Conservation (phyloP, 169 alveolate genomes). For the Plasmodium cynomolgi region DNA sequence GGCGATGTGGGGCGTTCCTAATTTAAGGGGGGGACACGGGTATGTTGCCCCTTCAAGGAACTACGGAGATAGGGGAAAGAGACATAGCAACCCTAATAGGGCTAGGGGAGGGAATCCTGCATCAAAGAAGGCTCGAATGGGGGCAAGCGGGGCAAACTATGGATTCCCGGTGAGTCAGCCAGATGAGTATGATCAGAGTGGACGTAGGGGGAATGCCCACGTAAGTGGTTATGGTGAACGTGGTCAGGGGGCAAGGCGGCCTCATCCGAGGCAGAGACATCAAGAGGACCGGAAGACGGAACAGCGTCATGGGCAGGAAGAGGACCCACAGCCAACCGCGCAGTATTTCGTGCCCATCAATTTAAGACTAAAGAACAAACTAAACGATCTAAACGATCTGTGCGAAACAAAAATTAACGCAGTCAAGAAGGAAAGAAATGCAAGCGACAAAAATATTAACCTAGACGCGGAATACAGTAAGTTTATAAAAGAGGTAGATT, state of each 20-base stretch:
- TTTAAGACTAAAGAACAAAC: conserved; percentile 63
- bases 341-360: conserved; percentile 71
- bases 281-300: background rate
- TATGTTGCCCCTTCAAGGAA: conserved; percentile 1
- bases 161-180: background rate
- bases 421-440: conserved; percentile 1
- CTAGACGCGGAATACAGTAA: conserved; percentile 54
- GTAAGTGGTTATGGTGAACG: background rate
- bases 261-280: background rate
- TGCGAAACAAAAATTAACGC: conserved; percentile 66
- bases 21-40: background rate
- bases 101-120: background rate
- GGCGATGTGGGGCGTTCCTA: background rate
- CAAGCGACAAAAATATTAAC: conserved; percentile 17
- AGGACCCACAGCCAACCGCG: background rate
- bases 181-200: background rate
- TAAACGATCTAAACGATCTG: conserved; percentile 38
- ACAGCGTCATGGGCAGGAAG: background rate
- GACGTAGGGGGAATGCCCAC: background rate
- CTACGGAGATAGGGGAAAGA: conserved; percentile 22
- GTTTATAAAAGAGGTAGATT: conserved; percentile 61
- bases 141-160: conserved; percentile 3
- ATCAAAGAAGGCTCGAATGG: conserved; percentile 20
- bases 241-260: background rate
- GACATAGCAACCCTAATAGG: background rate